Base-by-base conservation (phyloP, 805 yeast genomes). In the Clavispora carvajalis region DNA sequence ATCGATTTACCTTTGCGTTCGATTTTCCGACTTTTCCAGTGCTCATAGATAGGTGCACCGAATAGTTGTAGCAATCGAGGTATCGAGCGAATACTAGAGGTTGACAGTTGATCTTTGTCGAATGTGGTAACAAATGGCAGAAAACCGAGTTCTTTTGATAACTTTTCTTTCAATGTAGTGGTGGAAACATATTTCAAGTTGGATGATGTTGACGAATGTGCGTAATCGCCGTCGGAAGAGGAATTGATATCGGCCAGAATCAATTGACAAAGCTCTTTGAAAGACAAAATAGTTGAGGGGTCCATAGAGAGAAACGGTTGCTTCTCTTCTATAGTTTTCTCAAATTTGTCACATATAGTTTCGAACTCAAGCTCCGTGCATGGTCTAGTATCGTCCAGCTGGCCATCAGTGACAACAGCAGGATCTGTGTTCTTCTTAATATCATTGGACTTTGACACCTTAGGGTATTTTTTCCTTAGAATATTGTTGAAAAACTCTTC, bases 251-350 rank as follows among this genome's bases (percentile, higher is more conserved):
- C 67, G 26, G 62, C 64, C 41, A 65, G 37, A 35, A 68, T 73
- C 38, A 73, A 69, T 2, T 78, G 65, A 44, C 77, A 76, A 19
- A 91, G 63, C 53, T 89, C 96, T 18, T 78, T 77, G 51, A 77
- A 84, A 1, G 81, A 58, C 45, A 90, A 57, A 7, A 93, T 76
- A 51, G 85, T 87, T 5, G 76, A 65, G 0, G 96, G 95, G 59
- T 89, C 96, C 70, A 89, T 85, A 7, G 85, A 63, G 41, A 93
- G 63, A 56, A 85, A 93, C 1, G 98, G 98, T 58, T 93, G 98
- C 48, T 81, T 79, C 48, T 86, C 88, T 42, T 76, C 76, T 15
- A 90, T 80, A 2, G 80, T 76, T 36, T 72, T 69, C 61, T 93
- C 99, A 49, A 85, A 78, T 41, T 79, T 71, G 53, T 85, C 79